Percentiles rank a stretch among this genome's conserved stretches.
These are phyloP conservation scores for Nitzschia putrida DNA, from an alignment of 108 stramenopile species.

Conservation along the genomic window DNA sequence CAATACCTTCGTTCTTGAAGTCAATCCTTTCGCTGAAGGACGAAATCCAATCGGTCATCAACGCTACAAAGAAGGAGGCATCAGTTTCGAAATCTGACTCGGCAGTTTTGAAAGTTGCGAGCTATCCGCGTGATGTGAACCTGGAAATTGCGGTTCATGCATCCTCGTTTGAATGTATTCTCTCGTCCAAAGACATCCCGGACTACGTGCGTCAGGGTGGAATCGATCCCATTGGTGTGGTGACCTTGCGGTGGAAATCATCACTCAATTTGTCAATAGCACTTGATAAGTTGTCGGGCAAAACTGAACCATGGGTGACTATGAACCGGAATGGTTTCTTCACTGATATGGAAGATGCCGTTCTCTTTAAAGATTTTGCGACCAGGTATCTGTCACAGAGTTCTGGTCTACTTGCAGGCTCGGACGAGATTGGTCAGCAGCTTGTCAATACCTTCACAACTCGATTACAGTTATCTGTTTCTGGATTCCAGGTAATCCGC, in stretches of 20 bases:
- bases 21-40: conserved; percentile 30
- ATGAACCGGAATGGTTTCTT: conserved; percentile 35
- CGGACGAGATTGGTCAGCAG: conserved; percentile 11
- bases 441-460: conserved; percentile 32
- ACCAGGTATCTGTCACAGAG: conserved; percentile 30
- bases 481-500: conserved; percentile 47
- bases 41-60: conserved; percentile 1
- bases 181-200: conserved; percentile 42
- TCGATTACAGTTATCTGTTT: conserved; percentile 21
- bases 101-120: conserved; percentile 3
- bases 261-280: conserved; percentile 27
- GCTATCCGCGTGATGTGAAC: conserved; percentile 24
- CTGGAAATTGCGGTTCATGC: conserved; percentile 31
- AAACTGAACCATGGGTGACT: conserved; percentile 29
- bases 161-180: conserved; percentile 44
- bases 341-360: conserved; percentile 23
- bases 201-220: conserved; percentile 27
- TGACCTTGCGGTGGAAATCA: conserved; percentile 49
- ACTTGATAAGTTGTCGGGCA: conserved; percentile 22
- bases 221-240: conserved; percentile 41
- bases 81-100: not conserved
- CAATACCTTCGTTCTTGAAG: conserved; percentile 41
- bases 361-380: conserved; percentile 37
- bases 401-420: conserved; percentile 18
- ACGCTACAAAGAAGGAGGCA: conserved; percentile 1